These are phyloP conservation scores for Coemansia sp. DNA, from an alignment of 192 early-diverging fungal genomes.

Conservation along the genomic window DNA sequence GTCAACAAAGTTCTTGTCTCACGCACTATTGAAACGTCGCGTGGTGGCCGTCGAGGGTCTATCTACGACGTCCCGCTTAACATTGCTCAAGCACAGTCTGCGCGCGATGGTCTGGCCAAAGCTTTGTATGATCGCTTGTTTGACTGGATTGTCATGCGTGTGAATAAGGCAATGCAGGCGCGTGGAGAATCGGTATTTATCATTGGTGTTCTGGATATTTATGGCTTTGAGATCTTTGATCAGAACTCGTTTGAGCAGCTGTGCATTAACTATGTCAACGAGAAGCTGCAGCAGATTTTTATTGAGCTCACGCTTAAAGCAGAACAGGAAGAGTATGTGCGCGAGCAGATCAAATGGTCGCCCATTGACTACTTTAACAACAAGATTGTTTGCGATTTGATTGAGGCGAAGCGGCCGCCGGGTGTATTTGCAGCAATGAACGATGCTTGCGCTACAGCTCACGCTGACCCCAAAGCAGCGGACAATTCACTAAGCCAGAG, in stretches of 20 bases:
- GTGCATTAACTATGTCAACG: slow-evolving; percentile 99
- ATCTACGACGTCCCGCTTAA: slow-evolving; percentile 90
- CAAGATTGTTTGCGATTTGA: slow-evolving; percentile 97
- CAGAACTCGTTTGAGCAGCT: slow-evolving; percentile 98
- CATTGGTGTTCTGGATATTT: slow-evolving; percentile 97
- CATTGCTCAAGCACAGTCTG: slow-evolving; percentile 80
- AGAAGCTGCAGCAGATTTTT: slow-evolving; percentile 97
- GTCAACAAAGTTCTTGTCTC: slow-evolving; percentile 67
- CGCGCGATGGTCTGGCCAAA: slow-evolving; percentile 92
- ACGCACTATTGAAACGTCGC: slow-evolving; percentile 74
- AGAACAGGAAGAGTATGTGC: slow-evolving; percentile 98
- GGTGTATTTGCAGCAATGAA: slow-evolving; percentile 92
- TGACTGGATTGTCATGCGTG: slow-evolving; percentile 95
- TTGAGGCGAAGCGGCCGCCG: slow-evolving; percentile 94
- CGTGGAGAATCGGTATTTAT: slow-evolving; percentile 62
- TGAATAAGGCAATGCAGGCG: slow-evolving; percentile 83
- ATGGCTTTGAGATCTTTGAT: slow-evolving; percentile 96
- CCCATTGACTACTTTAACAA: slow-evolving; percentile 99
- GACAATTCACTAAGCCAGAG: slow-evolving; percentile 74
- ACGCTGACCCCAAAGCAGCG: slow-evolving; percentile 83
- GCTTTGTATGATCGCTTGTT: slow-evolving; percentile 92
- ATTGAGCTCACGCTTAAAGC: slow-evolving; percentile 97
- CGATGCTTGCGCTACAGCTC: slow-evolving; percentile 96
- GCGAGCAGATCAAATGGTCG: slow-evolving; percentile 96
- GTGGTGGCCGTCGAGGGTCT: slow-evolving; percentile 72